A percentile compares a stretch with the other conserved stretches of the same genome.
phyloP scores from a whole-genome alignment of 768 basidiomycete species.

The Guyanaporus albipodus region DNA sequence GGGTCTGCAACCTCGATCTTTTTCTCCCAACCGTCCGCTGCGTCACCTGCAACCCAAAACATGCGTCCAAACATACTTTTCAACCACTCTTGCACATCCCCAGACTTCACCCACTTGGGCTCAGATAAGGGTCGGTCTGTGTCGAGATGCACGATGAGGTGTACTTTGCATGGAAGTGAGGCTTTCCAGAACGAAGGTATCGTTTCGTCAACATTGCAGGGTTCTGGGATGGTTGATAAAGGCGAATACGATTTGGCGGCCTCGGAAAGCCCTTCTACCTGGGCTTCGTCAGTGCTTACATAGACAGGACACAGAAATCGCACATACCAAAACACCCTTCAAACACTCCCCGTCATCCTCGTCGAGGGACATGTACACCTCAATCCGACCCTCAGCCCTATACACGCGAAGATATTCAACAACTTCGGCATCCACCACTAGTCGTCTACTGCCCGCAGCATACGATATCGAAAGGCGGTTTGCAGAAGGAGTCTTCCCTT shows the following conservation, averaged over 20 bases:
- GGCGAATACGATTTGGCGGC: conserved; percentile 66
- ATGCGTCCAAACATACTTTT: conserved; percentile 83
- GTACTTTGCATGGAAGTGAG: conserved; percentile 49
- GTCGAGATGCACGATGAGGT: conserved; percentile 79
- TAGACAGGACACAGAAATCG: conserved; percentile 2
- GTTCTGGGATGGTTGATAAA: conserved; percentile 43
- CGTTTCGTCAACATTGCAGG: conserved; percentile 51
- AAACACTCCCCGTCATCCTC: conserved; percentile 53
- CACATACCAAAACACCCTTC: conserved; percentile 73
- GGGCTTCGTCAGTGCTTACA: conserved; percentile 9
- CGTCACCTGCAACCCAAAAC: conserved; percentile 82
- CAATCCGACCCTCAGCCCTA: conserved; percentile 80
- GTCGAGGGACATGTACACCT: conserved; percentile 63
- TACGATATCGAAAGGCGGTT: conserved; percentile 95
- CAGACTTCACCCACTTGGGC: conserved; percentile 95
- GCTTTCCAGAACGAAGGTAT: conserved; percentile 70
- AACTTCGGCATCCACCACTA: conserved; percentile 86
- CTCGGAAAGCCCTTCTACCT: conserved; percentile 78
- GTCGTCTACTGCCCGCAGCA: conserved; percentile 78
- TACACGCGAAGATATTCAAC: conserved; percentile 79
- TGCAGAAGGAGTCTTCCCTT: conserved; percentile 57
- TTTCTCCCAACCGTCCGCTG: conserved; percentile 90
- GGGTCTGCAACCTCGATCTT: conserved; percentile 91
- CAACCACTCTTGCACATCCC: conserved; percentile 92
- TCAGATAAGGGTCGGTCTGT: conserved; percentile 86